Conservation (phyloP, 768 basidiomycete species). For the Termitomyces sp. region DNA sequence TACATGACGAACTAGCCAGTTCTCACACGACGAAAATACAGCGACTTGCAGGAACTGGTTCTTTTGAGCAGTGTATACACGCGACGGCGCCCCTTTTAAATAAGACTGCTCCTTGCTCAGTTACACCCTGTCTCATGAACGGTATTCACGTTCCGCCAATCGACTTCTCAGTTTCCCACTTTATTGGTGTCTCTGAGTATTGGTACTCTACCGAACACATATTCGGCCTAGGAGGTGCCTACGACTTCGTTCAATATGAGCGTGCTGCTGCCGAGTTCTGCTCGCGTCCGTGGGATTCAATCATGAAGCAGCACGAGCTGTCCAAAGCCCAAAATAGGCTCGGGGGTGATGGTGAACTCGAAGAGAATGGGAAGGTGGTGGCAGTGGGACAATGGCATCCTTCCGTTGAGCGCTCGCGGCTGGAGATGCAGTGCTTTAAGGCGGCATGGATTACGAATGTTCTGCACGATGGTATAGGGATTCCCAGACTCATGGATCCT, state of each 20-base stretch:
- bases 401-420: slow-evolving; percentile 74
- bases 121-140: slow-evolving; percentile 88
- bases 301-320: slow-evolving; percentile 65
- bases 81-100: slow-evolving; percentile 78
- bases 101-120: slow-evolving; percentile 77
- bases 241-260: slow-evolving; percentile 96
- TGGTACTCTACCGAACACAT: slow-evolving; percentile 99
- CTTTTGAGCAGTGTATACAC: slow-evolving; percentile 80
- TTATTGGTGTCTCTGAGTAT: slow-evolving; percentile 97
- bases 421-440: slow-evolving; percentile 99
- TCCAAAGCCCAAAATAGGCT: slow-evolving; percentile 42
- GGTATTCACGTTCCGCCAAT: slow-evolving; percentile 92
- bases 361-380: slow-evolving; percentile 57
- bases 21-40: slow-evolving; percentile 50
- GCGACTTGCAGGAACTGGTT: slow-evolving; percentile 80
- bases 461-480: slow-evolving; percentile 91
- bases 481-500: slow-evolving; percentile 86
- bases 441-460: slow-evolving; percentile 98
- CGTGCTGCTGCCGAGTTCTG: slow-evolving; percentile 89
- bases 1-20: slow-evolving; percentile 35
- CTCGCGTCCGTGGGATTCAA: slow-evolving; percentile 69
- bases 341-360: slow-evolving; percentile 65
- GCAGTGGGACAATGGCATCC: slow-evolving; percentile 66
- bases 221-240: slow-evolving; percentile 90
- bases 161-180: slow-evolving; percentile 89